Conservation (phyloP, 371 early-diverging fungal genomes). For the Coemansia sp. region DNA sequence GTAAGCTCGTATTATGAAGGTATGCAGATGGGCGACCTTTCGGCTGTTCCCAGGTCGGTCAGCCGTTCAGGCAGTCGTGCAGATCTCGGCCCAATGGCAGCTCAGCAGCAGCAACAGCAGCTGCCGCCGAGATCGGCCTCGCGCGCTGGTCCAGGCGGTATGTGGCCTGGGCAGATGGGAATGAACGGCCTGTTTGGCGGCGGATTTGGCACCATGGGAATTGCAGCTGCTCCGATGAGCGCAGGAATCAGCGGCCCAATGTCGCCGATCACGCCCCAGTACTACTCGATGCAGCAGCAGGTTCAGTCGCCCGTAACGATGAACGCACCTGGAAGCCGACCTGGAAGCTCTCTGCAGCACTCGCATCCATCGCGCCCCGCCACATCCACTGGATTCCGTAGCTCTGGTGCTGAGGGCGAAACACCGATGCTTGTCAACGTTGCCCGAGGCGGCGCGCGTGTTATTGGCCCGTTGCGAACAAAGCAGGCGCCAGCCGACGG, state of each 20-base stretch:
- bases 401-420: constrained; percentile 20
- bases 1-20: constrained; percentile 39
- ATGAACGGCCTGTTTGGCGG: constrained; percentile 37
- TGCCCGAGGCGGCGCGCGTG: constrained; percentile 47
- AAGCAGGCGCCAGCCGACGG: constrained; percentile 16
- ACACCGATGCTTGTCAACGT: constrained; percentile 40
- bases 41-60: constrained; percentile 25
- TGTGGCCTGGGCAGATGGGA: constrained; percentile 37
- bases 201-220: constrained; percentile 45
- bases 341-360: constrained; percentile 42
- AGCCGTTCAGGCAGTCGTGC: constrained; percentile 46
- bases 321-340: constrained; percentile 20
- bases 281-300: constrained; percentile 17
- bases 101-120: constrained; percentile 14
- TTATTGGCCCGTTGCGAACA: constrained; percentile 46
- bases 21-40: constrained; percentile 20
- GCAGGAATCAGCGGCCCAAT: neutral
- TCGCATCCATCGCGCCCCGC: constrained; percentile 33
- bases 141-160: constrained; percentile 30
- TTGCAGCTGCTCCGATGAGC: constrained; percentile 15
- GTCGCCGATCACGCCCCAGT: constrained; percentile 10
- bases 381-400: constrained; percentile 35
- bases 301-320: constrained; percentile 12
- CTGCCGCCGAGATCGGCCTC: constrained; percentile 23
- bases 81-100: constrained; percentile 9